Conservation (phyloP, 768 basidiomycete species). For the Pisolithus sp. region DNA sequence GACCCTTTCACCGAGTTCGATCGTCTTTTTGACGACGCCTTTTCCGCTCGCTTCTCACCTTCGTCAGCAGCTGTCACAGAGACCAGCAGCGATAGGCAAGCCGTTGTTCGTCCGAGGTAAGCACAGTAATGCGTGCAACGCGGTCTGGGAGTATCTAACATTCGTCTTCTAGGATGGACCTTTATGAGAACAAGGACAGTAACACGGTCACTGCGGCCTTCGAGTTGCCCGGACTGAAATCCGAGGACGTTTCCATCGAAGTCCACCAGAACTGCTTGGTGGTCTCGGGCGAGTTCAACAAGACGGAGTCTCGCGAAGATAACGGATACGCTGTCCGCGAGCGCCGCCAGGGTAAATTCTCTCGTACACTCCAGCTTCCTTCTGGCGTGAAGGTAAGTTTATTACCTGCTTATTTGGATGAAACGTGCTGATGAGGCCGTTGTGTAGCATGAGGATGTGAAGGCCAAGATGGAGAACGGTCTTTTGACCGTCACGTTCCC, state of each 20-base stretch:
- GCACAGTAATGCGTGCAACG: neutral
- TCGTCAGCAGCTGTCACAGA: neutral
- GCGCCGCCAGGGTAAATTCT: constrained; percentile 39
- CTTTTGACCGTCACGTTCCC: constrained; percentile 45
- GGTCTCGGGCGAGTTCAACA: constrained; percentile 38
- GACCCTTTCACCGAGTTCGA: constrained; percentile 41
- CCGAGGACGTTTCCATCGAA: constrained; percentile 42
- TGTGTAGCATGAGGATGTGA: constrained; percentile 37
- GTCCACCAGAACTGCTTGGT: constrained; percentile 41
- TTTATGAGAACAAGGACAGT: constrained; percentile 38
- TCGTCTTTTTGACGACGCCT: constrained; percentile 37
- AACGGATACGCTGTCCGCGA: constrained; percentile 38
- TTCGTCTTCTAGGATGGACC: constrained; percentile 32
- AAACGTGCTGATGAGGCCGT: neutral
- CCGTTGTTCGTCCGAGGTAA: constrained; percentile 20
- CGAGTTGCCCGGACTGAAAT: constrained; percentile 49
- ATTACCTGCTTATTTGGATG: neutral
- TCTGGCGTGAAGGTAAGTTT: constrained; percentile 38
- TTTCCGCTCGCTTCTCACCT: constrained; percentile 14
- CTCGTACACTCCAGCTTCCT: constrained; percentile 40
- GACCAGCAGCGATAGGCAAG: neutral
- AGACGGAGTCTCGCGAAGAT: constrained; percentile 28
- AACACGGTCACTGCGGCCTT: constrained; percentile 45
- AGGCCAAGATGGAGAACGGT: constrained; percentile 42
- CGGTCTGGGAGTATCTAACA: neutral